A percentile compares a stretch with the other conserved stretches of the same genome.
These are phyloP conservation scores for Adansonia rubrostipa DNA, from an alignment of 441 rosid species.

Conservation along the genomic window DNA sequence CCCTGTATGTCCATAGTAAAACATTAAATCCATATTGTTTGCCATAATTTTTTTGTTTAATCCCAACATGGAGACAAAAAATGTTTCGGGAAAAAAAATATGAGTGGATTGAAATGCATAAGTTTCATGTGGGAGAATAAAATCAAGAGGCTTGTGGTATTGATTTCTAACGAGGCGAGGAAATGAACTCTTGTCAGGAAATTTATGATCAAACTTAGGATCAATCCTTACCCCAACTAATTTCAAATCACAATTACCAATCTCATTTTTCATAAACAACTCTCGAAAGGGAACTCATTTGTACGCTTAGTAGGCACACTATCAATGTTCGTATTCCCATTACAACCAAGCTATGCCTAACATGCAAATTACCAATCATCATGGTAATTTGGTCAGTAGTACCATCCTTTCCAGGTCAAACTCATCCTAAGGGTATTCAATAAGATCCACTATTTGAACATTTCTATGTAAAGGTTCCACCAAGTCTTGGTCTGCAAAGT, in stretches of 20 bases:
- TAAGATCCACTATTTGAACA: not conserved
- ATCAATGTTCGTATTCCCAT: not conserved
- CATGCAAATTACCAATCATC: not conserved
- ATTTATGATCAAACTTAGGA: not conserved
- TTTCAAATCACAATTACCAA: conserved; percentile 6
- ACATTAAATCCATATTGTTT: not conserved
- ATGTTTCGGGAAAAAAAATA: not conserved
- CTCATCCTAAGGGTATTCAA: not conserved
- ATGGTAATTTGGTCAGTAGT: not conserved
- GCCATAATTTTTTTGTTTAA: not conserved
- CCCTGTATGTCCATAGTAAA: not conserved
- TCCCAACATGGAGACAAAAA: not conserved
- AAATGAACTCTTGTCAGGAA: conserved; percentile 9
- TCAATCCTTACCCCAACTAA: not conserved
- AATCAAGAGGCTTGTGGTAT: not conserved
- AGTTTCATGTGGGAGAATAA: not conserved
- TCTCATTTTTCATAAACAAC: not conserved
- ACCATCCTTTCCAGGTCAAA: not conserved
- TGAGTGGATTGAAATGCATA: not conserved
- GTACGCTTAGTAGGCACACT: not conserved
- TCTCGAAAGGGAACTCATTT: not conserved
- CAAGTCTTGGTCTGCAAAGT: not conserved
- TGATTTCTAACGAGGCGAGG: not conserved
- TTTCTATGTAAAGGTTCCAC: conserved; percentile 1
- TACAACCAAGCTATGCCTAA: not conserved